phyloP scores from a whole-genome alignment of 2,329 filamentous ascomycete species.

The Verticillium albo-atrum region DNA sequence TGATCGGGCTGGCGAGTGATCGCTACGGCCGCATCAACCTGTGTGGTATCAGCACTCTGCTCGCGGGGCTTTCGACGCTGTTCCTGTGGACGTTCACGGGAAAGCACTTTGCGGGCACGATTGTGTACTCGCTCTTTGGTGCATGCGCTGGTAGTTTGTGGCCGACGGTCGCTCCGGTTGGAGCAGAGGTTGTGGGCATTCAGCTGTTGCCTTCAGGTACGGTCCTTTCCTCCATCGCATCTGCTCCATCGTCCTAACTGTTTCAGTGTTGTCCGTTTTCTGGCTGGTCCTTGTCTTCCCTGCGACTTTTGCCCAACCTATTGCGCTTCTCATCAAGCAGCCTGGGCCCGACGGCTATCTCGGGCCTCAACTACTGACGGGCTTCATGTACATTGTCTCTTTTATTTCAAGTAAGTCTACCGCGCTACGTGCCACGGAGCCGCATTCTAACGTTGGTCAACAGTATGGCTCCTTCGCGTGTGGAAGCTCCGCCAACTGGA shows the following conservation, averaged over 20 bases:
- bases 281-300: constrained; percentile 71
- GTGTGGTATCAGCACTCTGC: constrained; percentile 58
- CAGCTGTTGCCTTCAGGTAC: constrained; percentile 59
- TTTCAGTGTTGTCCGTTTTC: constrained; percentile 55
- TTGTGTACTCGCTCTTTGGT: constrained; percentile 69
- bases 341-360: constrained; percentile 42
- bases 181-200: constrained; percentile 70
- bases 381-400: constrained; percentile 54
- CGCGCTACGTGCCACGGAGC: background rate
- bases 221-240: constrained; percentile 2
- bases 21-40: constrained; percentile 69
- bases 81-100: constrained; percentile 71
- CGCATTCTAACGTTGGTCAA: background rate
- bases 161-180: constrained; percentile 64
- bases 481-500: constrained; percentile 12
- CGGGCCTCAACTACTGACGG: constrained; percentile 53
- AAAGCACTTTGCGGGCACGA: constrained; percentile 57
- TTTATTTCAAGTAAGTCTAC: constrained; percentile 36
- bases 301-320: constrained; percentile 63
- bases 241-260: background rate
- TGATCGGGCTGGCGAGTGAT: constrained; percentile 71
- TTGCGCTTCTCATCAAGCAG: constrained; percentile 52
- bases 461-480: constrained; percentile 12
- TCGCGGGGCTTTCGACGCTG: constrained; percentile 60
- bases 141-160: constrained; percentile 68